A percentile compares a stretch with the other conserved stretches of the same genome.
phyloP scores from a whole-genome alignment of 257 asterid genomes.

The Voacanga thouarsii region DNA sequence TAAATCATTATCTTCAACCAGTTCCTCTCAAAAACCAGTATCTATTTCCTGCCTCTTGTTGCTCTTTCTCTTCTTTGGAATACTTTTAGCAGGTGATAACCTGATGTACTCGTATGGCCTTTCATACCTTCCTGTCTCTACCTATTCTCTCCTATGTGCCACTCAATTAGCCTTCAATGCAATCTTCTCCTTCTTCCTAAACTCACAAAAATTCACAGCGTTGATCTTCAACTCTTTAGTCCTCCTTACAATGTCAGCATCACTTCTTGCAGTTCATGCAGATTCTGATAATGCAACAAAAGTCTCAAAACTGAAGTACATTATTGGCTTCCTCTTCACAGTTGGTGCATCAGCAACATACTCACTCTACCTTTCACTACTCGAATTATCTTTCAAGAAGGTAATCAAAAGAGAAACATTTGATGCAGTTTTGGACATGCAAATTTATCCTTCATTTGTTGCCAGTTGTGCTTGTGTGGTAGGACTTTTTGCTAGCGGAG shows the following conservation, averaged over 20 bases:
- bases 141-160: constrained; percentile 42
- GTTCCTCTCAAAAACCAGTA: constrained; percentile 1
- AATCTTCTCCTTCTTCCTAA: constrained; percentile 32
- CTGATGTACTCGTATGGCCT: constrained; percentile 39
- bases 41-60: constrained; percentile 10
- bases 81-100: constrained; percentile 32
- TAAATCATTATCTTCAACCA: not conserved
- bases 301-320: constrained; percentile 20
- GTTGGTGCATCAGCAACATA: constrained; percentile 34
- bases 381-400: constrained; percentile 29
- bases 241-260: constrained; percentile 34
- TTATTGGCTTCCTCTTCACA: constrained; percentile 30
- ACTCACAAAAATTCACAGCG: constrained; percentile 36
- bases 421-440: constrained; percentile 27
- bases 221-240: constrained; percentile 36
- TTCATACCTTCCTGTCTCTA: constrained; percentile 38
- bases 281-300: constrained; percentile 23
- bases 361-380: constrained; percentile 24
- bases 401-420: constrained; percentile 27
- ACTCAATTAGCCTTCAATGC: constrained; percentile 41
- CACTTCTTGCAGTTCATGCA: constrained; percentile 33
- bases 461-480: constrained; percentile 30
- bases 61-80: constrained; percentile 31
- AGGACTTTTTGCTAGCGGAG: constrained; percentile 39
- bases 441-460: constrained; percentile 21